Percentiles rank a stretch among this genome's conserved stretches.
Evolutionary conservation across 1,284 basidiomycete genomes (phyloP).

Genomic region (Tilletiopsis washingtonensis): DNA sequence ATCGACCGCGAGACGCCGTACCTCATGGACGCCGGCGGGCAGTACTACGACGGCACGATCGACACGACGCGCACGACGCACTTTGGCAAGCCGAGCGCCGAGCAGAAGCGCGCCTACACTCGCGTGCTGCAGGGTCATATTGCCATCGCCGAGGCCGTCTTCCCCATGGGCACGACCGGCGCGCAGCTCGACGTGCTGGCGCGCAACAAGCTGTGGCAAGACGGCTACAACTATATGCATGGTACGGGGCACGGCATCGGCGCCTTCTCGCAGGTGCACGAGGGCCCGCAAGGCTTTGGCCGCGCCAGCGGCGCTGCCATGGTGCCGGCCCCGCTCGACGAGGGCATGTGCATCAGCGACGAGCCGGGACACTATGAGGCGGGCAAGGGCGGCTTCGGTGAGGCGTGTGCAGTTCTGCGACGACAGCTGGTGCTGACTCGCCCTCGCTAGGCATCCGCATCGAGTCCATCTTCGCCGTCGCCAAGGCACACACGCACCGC

Average conservation of each 20-base stretch:
- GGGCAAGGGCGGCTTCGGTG: conserved; percentile 27
- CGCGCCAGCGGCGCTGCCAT: conserved; percentile 16
- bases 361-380: conserved; percentile 44
- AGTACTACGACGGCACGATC: conserved; percentile 43
- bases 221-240: conserved; percentile 34
- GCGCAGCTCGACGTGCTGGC: conserved; percentile 35
- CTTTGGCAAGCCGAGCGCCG: conserved; percentile 34
- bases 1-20: conserved; percentile 37
- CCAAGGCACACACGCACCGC: conserved; percentile 21
- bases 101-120: conserved; percentile 41
- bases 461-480: conserved; percentile 35
- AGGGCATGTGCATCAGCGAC: conserved; percentile 35
- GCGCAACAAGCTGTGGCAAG: conserved; percentile 32
- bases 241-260: conserved; percentile 43
- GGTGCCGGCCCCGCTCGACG: neutral
- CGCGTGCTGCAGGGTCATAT: conserved; percentile 39
- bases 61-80: conserved; percentile 42
- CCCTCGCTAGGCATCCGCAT: conserved; percentile 42
- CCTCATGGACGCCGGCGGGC: conserved; percentile 38
- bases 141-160: conserved; percentile 15
- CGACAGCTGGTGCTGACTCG: too few species aligned
- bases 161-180: conserved; percentile 39
- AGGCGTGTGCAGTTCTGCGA: too few species aligned
- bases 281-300: conserved; percentile 35
- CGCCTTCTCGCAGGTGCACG: conserved; percentile 37